A percentile compares a stretch with the other conserved stretches of the same genome.
phyloP scores from a whole-genome alignment of 805 yeast genomes.

The Pichia membranifaciens region DNA sequence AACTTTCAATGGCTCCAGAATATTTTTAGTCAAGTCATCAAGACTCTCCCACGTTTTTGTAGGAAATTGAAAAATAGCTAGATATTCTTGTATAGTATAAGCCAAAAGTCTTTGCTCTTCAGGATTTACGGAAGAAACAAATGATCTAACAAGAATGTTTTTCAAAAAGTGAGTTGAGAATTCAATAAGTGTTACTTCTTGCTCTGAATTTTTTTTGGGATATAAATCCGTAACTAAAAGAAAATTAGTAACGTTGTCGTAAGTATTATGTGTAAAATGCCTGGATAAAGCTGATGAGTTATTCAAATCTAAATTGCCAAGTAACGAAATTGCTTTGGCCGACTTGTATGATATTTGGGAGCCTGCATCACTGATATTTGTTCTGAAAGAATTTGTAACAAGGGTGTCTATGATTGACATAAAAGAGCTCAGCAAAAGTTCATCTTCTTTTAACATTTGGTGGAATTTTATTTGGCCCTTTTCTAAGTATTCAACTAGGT shows the following conservation, averaged over 20 bases:
- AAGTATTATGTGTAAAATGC: neutral
- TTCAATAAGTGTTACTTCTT: constrained; percentile 50
- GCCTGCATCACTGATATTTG: constrained; percentile 27
- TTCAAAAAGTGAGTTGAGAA: constrained; percentile 65
- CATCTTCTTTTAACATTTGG: constrained; percentile 33
- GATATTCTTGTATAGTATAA: constrained; percentile 79
- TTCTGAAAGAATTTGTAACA: constrained; percentile 48
- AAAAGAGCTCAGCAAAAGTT: constrained; percentile 33
- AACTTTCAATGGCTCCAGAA: constrained; percentile 66
- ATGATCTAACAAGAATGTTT: constrained; percentile 68
- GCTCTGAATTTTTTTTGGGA: constrained; percentile 53
- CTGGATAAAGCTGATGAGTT: neutral
- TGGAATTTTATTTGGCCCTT: constrained; percentile 47
- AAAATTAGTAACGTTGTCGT: constrained; percentile 14
- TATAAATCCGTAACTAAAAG: constrained; percentile 25
- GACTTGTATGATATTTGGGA: constrained; percentile 50
- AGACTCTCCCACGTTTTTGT: constrained; percentile 49
- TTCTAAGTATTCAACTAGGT: constrained; percentile 48
- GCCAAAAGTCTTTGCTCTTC: constrained; percentile 78
- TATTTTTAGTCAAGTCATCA: constrained; percentile 60
- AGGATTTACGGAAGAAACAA: constrained; percentile 88
- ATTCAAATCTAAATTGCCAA: constrained; percentile 63
- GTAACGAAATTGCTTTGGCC: constrained; percentile 62
- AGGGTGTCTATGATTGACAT: constrained; percentile 25
- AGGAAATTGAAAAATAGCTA: constrained; percentile 29